Evolutionary conservation across 129 eudicot genomes (phyloP).

Genomic region (Gnaphalium uliginosum): DNA sequence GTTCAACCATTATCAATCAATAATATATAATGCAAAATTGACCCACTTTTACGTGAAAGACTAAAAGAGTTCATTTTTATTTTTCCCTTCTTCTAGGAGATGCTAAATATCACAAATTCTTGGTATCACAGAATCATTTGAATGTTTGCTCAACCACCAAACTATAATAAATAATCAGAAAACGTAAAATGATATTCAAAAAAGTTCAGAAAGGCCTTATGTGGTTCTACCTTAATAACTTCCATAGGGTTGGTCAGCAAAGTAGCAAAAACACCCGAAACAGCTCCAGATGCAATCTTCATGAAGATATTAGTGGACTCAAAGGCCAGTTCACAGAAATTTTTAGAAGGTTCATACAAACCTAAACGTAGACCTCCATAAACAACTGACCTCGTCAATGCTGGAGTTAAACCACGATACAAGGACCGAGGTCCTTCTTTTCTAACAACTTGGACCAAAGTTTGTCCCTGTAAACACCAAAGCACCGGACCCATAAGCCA

Average conservation of each 20-base stretch:
- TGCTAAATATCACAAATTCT: not conserved
- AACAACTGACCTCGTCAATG: slow-evolving; percentile 98
- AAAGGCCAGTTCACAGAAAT: slow-evolving; percentile 91
- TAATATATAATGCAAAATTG: no score
- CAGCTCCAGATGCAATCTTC: slow-evolving; percentile 97
- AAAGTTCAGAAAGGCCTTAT: no score
- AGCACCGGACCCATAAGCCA: slow-evolving; percentile 1
- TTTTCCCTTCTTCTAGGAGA: not conserved
- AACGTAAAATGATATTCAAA: no score
- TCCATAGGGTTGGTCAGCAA: slow-evolving; percentile 91
- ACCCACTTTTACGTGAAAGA: no score
- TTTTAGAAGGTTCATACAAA: slow-evolving; percentile 95
- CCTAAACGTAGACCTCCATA: slow-evolving; percentile 99
- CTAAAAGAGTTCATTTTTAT: no score
- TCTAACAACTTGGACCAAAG: slow-evolving; percentile 58
- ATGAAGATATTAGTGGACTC: slow-evolving; percentile 94
- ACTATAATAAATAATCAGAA: not conserved
- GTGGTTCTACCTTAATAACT: slow-evolving; percentile 70
- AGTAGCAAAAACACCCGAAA: slow-evolving; percentile 94
- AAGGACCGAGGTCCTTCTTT: slow-evolving; percentile 77
- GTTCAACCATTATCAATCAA: no score
- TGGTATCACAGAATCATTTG: slow-evolving; percentile 1
- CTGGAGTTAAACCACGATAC: slow-evolving; percentile 86
- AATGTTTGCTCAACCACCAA: not conserved
- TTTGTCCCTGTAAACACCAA: slow-evolving; percentile 55